Conservation (phyloP, 202 grass and related monocot genomes). For the Eragrostis tef region DNA sequence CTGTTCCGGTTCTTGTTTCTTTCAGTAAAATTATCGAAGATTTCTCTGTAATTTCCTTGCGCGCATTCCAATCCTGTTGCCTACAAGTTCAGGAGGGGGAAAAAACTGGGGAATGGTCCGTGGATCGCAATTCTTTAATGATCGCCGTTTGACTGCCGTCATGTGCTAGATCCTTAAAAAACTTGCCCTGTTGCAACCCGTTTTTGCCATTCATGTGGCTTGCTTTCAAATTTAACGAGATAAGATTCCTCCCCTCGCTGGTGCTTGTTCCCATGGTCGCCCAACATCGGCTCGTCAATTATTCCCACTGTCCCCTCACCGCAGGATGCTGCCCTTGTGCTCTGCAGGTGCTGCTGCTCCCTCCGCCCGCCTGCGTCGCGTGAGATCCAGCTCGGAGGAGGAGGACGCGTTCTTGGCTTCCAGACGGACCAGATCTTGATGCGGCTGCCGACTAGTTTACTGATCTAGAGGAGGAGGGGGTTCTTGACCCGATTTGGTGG, state of each 20-base stretch:
- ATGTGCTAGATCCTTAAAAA: conserved; percentile 49
- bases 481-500: conserved; percentile 52
- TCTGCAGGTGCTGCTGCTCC: conserved; percentile 56
- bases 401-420: conserved; percentile 42
- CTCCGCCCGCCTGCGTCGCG: conserved; percentile 32
- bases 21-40: background rate
- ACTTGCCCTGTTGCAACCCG: conserved; percentile 27
- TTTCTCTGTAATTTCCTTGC: conserved; percentile 23
- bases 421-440: conserved; percentile 67
- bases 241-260: conserved; percentile 70
- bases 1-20: background rate
- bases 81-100: background rate
- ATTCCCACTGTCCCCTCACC: conserved; percentile 82
- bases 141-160: conserved; percentile 50
- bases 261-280: conserved; percentile 86
- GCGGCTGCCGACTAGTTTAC: conserved; percentile 56
- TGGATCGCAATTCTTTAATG: conserved; percentile 48
- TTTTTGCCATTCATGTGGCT: conserved; percentile 53
- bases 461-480: conserved; percentile 50
- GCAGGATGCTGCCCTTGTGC: conserved; percentile 70
- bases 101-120: conserved; percentile 13
- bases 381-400: conserved; percentile 55
- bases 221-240: conserved; percentile 59
- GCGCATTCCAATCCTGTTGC: conserved; percentile 40
- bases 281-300: conserved; percentile 74